Conservation (phyloP, 2,329 filamentous ascomycete genomes). For the Periconia sp. region DNA sequence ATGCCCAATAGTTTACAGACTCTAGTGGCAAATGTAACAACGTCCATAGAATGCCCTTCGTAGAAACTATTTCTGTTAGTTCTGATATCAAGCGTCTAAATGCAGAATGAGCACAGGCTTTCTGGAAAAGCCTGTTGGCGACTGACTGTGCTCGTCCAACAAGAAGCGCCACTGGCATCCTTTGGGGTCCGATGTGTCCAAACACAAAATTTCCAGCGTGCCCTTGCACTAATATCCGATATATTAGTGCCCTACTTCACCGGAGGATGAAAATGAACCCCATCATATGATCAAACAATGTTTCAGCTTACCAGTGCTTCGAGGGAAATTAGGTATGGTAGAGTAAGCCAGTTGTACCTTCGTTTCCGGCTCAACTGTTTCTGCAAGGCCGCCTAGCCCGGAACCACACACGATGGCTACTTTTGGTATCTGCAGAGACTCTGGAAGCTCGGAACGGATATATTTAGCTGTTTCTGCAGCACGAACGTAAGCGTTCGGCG, state of each 20-base stretch:
- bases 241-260: slow-evolving; percentile 2
- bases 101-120: not conserved
- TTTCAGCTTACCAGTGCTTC: slow-evolving; percentile 57
- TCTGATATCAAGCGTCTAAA: not conserved
- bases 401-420: slow-evolving; percentile 68
- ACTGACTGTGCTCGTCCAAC: slow-evolving; percentile 67
- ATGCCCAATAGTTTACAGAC: slow-evolving; percentile 65
- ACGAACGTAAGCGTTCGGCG: slow-evolving; percentile 42
- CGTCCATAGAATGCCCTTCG: slow-evolving; percentile 65
- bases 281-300: slow-evolving; percentile 10
- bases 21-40: slow-evolving; percentile 64
- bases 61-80: slow-evolving; percentile 58
- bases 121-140: not conserved
- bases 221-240: slow-evolving; percentile 49
- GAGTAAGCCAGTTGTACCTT: slow-evolving; percentile 59
- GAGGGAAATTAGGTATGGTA: slow-evolving; percentile 63
- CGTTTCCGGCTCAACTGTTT: slow-evolving; percentile 55
- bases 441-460: slow-evolving; percentile 54
- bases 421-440: slow-evolving; percentile 53
- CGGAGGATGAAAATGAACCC: not conserved
- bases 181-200: slow-evolving; percentile 56
- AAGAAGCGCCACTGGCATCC: slow-evolving; percentile 62
- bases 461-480: slow-evolving; percentile 55
- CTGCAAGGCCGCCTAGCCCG: slow-evolving; percentile 62
- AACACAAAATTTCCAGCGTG: slow-evolving; percentile 69